Conservation (phyloP, 306 rosid species). For the Rosa chinensis region DNA sequence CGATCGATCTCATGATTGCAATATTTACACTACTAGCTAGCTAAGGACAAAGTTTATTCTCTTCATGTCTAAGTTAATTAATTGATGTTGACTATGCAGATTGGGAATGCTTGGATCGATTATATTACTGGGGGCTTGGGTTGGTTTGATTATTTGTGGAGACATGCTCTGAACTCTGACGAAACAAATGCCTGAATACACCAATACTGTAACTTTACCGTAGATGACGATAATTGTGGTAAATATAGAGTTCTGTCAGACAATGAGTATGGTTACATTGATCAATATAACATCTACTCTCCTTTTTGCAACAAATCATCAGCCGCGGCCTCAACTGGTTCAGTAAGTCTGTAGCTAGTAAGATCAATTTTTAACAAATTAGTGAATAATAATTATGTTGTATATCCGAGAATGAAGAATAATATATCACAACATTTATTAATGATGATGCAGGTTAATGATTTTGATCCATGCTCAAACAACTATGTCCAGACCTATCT, state of each 20-base stretch:
- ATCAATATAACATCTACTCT: constrained; percentile 48
- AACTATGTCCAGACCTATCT: not conserved
- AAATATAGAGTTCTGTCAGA: not conserved
- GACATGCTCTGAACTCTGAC: constrained; percentile 49
- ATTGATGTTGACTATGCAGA: constrained; percentile 23
- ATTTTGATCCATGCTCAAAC: not conserved
- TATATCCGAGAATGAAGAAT: too few relatives aligned
- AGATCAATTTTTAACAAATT: not conserved
- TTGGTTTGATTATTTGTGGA: constrained; percentile 43
- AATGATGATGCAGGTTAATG: not conserved
- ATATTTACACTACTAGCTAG: not conserved
- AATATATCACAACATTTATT: not conserved
- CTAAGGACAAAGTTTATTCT: not conserved
- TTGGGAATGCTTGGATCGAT: constrained; percentile 58
- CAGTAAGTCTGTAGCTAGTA: constrained; percentile 30
- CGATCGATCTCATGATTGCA: not conserved
- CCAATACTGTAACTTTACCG: constrained; percentile 20
- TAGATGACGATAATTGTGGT: not conserved
- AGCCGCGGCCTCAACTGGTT: constrained; percentile 22
- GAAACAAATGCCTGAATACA: constrained; percentile 41
- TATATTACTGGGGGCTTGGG: constrained; percentile 36
- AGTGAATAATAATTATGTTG: too few relatives aligned
- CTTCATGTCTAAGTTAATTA: not conserved
- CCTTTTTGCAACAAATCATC: constrained; percentile 31
- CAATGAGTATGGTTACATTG: constrained; percentile 29